Evolutionary conservation across 768 basidiomycete genomes (phyloP).

Genomic region (Coprinellus micaceus): DNA sequence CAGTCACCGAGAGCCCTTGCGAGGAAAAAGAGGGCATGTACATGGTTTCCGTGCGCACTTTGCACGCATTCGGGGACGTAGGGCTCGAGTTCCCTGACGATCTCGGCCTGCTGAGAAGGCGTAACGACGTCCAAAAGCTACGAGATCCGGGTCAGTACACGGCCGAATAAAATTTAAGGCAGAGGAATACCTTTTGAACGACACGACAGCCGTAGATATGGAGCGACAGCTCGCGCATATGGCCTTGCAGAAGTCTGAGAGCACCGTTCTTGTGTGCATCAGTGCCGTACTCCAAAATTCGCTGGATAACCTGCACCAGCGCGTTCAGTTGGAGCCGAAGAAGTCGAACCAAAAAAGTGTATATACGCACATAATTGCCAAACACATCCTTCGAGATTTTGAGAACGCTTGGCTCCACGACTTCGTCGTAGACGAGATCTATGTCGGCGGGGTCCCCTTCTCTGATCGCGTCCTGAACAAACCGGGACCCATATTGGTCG

Average conservation of each 20-base stretch:
- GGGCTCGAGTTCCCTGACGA: constrained; percentile 77
- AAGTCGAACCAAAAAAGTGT: too few relatives aligned
- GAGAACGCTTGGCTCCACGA: constrained; percentile 67
- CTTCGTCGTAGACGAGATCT: constrained; percentile 80
- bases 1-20: background rate
- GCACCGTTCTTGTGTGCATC: constrained; percentile 68
- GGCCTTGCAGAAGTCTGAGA: constrained; percentile 70
- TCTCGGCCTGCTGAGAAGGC: constrained; percentile 68
- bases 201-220: constrained; percentile 98
- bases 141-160: constrained; percentile 33
- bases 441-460: constrained; percentile 56
- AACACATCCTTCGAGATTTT: constrained; percentile 89
- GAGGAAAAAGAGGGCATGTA: constrained; percentile 32
- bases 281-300: constrained; percentile 85
- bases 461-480: constrained; percentile 88
- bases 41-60: constrained; percentile 93
- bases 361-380: constrained; percentile 96
- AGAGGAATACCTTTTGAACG: constrained; percentile 71
- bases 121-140: constrained; percentile 2
- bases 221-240: constrained; percentile 70
- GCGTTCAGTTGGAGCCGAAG: constrained; percentile 8
- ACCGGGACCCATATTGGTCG: constrained; percentile 97
- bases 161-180: background rate
- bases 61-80: constrained; percentile 83
- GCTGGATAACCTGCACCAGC: constrained; percentile 76